Base-by-base conservation (phyloP, 73 alveolate genomes). In the Effrenium voratum region DNA sequence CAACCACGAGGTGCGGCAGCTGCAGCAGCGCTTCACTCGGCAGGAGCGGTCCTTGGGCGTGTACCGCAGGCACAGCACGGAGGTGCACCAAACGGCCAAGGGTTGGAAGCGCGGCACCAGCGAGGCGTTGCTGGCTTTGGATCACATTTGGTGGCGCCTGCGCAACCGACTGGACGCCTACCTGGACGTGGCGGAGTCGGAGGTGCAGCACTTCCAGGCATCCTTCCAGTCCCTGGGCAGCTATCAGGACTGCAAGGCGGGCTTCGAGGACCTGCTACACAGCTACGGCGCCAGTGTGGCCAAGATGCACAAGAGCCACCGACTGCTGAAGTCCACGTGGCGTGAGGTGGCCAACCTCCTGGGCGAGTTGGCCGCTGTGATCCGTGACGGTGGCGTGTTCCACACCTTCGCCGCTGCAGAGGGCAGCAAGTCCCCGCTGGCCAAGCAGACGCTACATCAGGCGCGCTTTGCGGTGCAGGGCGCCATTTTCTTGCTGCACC, bases 71-170 rank as follows among this genome's bases (percentile, higher is more conserved):
- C 92, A 50, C 76, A 47, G 73, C 92, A 59, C 22, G 2, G 10
- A 2, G 72, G 75, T 73, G 19, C 10, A 82, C 30, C 30, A 49
- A 24, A 19, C n/a, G 76, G 46, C 92, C 38, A 44, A n/a, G 43
- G 46, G 10, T 3, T 45, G 70, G 70, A 79, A 79, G 68, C 50
- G 50, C 4, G 38, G 28, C 28, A 15, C 70, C 68, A 28, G 47
- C 12, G 38, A 16, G n/a, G 41, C 45, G 50, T 57, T 90, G 73
- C 87, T 90, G 76, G 68, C 76, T 22, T 34, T 90, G 97, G 97
- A 90, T n/a, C 82, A 90, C 76, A 41, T 90, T 55, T 90, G 97
- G 97, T 90, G 97, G 97, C 97, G 87, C 50, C 44, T 90, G 30
- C 86, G 97, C 19, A 75, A 90, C 46, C 66, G 38, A 52, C 55